A percentile compares a stretch with the other conserved stretches of the same genome.
Conservation (phyloP, 2,329 filamentous ascomycete species). For the Lasiodiplodia sp. region DNA sequence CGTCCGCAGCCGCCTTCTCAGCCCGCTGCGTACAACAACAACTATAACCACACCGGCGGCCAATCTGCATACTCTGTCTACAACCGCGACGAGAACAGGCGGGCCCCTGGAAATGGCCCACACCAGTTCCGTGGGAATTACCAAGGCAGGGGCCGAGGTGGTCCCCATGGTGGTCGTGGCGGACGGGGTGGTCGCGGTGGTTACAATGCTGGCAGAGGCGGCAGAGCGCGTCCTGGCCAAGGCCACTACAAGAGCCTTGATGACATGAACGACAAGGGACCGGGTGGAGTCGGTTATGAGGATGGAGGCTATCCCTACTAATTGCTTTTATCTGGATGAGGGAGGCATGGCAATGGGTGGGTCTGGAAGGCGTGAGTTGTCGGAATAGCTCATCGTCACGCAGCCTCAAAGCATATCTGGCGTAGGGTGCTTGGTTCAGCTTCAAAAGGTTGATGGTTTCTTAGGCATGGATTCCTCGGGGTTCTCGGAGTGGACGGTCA, state of each 20-base stretch:
- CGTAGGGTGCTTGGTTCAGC: not conserved
- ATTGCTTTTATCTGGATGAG: not conserved
- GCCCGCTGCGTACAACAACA: constrained; percentile 8
- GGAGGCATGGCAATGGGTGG: not conserved
- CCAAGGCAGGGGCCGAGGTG: constrained; percentile 46
- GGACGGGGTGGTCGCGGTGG: constrained; percentile 45
- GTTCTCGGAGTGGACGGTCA: not conserved
- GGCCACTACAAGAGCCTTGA: constrained; percentile 54
- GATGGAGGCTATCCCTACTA: constrained; percentile 25
- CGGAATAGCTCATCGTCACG: not conserved
- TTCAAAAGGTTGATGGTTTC: not conserved
- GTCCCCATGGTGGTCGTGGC: constrained; percentile 48
- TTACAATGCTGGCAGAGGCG: constrained; percentile 32
- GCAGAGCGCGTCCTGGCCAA: constrained; percentile 35
- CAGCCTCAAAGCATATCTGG: not conserved
- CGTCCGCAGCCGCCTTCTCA: constrained; percentile 40
- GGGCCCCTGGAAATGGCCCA: constrained; percentile 48
- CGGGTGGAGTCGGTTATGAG: constrained; percentile 19
- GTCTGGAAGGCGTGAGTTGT: not conserved
- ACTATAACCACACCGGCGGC: not conserved
- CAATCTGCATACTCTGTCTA: not conserved
- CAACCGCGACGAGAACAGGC: constrained; percentile 43
- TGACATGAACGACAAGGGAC: constrained; percentile 41
- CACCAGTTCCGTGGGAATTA: constrained; percentile 32
- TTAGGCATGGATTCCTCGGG: not conserved